Evolutionary conservation across 805 yeast genomes (phyloP), one percentile per base, ranked within the genome.

Genomic region (Metschnikowia lunata): DNA sequence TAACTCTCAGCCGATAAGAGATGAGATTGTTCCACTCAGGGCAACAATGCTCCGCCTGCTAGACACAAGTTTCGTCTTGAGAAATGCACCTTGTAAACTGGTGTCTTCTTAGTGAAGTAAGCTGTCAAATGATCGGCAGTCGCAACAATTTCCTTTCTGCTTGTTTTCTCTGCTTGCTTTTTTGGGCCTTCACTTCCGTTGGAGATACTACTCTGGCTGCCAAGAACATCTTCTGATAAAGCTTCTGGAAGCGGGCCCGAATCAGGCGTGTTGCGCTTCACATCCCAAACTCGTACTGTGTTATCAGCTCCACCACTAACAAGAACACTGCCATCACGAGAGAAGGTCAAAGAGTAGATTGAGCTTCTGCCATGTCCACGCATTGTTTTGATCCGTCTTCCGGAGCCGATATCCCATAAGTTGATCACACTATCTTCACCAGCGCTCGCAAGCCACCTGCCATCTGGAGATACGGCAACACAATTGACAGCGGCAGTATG

Each of bases 261-360:
- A 55, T 89, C 96, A 42, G 75, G 74, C 0, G 97, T 88, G 42
- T 88, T 88, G 55, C 82, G 79, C 62, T 86, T 88, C 41, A 88
- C 81, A 64, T 93, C 98, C 99, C 99, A 93, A 4, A 89, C 95
- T 52, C 99, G 76, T 3, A 93, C 95, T 1, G 95, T 82, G 60
- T 83, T 81, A 67, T 93, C 99, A 1, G 95, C 89, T 39, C 95
- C 97, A 18, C 95, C 88, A 64, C 95, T 85, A 6, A 93, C 90
- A 36, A 93, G 73, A 0, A 89, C 88, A 27, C 86, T 80, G 26
- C 98, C 97, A 57, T 90, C 98, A 55, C 78, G 78, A 32, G 91
- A 84, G 63, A 88, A 91, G 5, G 85, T 75, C 48, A 93, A 71
- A 6, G 97, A 87, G 62, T 90, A 85, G 33, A 93, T 83, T 2